Percentiles rank a stretch among this genome's conserved stretches.
Conservation (phyloP, 2,329 filamentous ascomycete species). For the Neofusicoccum kwambonambiense region DNA sequence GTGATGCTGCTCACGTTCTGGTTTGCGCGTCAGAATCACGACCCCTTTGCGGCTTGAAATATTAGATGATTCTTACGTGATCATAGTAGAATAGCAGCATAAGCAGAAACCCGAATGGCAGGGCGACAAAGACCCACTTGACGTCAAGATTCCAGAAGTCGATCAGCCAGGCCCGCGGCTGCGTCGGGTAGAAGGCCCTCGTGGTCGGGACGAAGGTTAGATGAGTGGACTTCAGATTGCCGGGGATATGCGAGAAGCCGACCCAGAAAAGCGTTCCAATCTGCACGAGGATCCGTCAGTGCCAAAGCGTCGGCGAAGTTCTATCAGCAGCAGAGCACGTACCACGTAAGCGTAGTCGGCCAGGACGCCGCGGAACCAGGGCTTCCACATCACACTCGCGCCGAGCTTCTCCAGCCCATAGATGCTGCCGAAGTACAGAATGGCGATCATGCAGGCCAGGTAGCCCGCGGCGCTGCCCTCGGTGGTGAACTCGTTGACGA, state of each 20-base stretch:
- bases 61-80: conserved; percentile 38
- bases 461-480: conserved; percentile 46
- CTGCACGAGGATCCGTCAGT: conserved; percentile 21
- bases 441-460: conserved; percentile 50
- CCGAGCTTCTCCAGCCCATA: conserved; percentile 52
- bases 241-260: conserved; percentile 54
- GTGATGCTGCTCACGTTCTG: conserved; percentile 45
- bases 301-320: background rate
- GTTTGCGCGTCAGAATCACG: background rate
- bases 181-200: conserved; percentile 49
- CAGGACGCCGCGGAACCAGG: conserved; percentile 46
- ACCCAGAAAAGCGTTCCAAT: conserved; percentile 56
- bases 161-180: conserved; percentile 49
- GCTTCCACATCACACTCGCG: conserved; percentile 44
- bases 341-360: conserved; percentile 55
- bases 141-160: conserved; percentile 54
- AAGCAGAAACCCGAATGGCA: conserved; percentile 54
- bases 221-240: conserved; percentile 42
- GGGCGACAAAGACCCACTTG: conserved; percentile 54
- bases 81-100: conserved; percentile 59
- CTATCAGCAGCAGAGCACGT: conserved; percentile 19
- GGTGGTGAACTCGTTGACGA: conserved; percentile 50
- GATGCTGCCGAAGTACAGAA: conserved; percentile 53
- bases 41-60: too few relatives aligned
- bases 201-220: conserved; percentile 45